Conservation (phyloP, 1,139 yeast genomes). For the Kurtzmaniella natalensis region DNA sequence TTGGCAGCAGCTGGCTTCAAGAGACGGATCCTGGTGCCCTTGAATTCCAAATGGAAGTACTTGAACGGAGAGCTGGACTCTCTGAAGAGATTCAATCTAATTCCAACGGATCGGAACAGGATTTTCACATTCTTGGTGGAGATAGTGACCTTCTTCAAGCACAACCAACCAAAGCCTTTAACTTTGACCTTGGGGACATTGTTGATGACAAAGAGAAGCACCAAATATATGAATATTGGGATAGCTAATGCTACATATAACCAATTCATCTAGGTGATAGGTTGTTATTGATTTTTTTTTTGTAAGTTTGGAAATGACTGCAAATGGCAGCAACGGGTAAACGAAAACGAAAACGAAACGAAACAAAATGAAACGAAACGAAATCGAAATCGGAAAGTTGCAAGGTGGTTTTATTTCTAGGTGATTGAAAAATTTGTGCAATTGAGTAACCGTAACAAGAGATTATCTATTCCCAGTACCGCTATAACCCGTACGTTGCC, state of each 20-base stretch:
- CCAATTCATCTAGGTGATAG: slow-evolving; percentile 1
- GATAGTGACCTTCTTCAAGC: slow-evolving; percentile 26
- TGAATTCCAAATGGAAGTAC: slow-evolving; percentile 26
- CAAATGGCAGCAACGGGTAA: too few species aligned
- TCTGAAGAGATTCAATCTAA: slow-evolving; percentile 25
- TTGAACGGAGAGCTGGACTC: slow-evolving; percentile 26
- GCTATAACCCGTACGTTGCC: too few species aligned
- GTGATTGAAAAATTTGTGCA: too few species aligned
- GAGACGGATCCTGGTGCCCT: neutral
- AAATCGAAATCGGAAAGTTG: too few species aligned
- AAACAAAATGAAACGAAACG: too few species aligned
- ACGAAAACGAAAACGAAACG: too few species aligned
- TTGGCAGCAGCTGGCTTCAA: neutral
- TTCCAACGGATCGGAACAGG: slow-evolving; percentile 18
- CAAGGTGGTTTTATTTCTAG: too few species aligned
- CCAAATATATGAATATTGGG: slow-evolving; percentile 15
- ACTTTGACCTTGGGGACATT: neutral
- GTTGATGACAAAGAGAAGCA: slow-evolving; percentile 11
- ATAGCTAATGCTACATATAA: slow-evolving; percentile 7
- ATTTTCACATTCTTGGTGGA: slow-evolving; percentile 15
- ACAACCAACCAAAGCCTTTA: slow-evolving; percentile 29
- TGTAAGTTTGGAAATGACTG: too few species aligned
- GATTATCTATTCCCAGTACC: too few species aligned
- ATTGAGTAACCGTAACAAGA: too few species aligned
- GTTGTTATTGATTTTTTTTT: neutral